These are phyloP conservation scores for Plectosphaerella cucumerina DNA, from an alignment of 2,329 filamentous ascomycete species.

Conservation along the genomic window DNA sequence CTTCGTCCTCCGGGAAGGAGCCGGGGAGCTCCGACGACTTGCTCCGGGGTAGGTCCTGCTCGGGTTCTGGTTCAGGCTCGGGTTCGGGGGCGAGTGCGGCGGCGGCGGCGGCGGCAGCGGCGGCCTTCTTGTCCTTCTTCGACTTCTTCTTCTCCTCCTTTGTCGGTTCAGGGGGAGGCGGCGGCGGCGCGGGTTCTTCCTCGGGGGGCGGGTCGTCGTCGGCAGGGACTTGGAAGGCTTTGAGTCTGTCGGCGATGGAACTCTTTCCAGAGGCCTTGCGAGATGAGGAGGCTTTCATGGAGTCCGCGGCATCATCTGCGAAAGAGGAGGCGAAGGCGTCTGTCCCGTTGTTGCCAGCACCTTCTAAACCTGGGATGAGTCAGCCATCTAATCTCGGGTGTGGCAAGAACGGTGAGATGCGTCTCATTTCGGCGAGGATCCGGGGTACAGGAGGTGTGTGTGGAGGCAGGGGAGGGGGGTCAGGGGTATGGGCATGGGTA, in stretches of 20 bases:
- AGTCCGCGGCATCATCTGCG: slow-evolving; percentile 24
- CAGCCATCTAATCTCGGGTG: slow-evolving; percentile 44
- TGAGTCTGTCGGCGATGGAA: slow-evolving; percentile 50
- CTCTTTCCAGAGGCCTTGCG: slow-evolving; percentile 47
- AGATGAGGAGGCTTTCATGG: slow-evolving; percentile 33
- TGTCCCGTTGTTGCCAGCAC: slow-evolving; percentile 30
- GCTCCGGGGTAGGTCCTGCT: slow-evolving; percentile 17
- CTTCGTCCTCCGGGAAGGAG: slow-evolving; percentile 52
- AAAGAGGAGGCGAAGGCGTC: slow-evolving; percentile 35
- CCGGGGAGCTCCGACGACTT: slow-evolving; percentile 45
- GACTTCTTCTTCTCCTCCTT: slow-evolving; percentile 35
- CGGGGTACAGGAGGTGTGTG: slow-evolving; percentile 1
- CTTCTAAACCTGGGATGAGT: slow-evolving; percentile 45
- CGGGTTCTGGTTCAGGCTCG: slow-evolving; percentile 21
- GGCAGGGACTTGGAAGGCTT: slow-evolving; percentile 45
- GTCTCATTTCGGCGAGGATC: slow-evolving; percentile 8
- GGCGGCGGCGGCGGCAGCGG: slow-evolving; percentile 17
- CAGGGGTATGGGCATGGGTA: slow-evolving; percentile 1
- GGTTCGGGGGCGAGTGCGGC: slow-evolving; percentile 11
- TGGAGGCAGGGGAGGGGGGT: slow-evolving; percentile 14
- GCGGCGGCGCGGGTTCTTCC: slow-evolving; percentile 29
- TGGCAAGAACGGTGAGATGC: slow-evolving; percentile 11
- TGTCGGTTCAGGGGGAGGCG: slow-evolving; percentile 30
- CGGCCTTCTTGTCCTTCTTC: slow-evolving; percentile 35
- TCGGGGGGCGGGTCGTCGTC: slow-evolving; percentile 25